Conservation (phyloP, 768 basidiomycete species). For the Termitomyces sp. region DNA sequence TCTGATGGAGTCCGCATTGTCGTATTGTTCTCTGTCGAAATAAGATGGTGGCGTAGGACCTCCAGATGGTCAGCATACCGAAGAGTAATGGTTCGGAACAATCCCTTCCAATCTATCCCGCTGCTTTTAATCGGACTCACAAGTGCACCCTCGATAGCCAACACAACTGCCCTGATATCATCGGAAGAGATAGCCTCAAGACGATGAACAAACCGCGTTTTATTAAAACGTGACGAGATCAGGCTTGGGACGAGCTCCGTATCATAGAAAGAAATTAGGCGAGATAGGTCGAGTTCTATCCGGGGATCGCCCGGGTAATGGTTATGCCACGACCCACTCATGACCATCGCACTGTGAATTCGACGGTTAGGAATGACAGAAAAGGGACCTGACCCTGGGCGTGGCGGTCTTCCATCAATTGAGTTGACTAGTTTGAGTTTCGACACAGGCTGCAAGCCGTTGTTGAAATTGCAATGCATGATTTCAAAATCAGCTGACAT, state of each 20-base stretch:
- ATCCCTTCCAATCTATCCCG: too few species aligned
- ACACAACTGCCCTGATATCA: constrained; percentile 13
- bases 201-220: constrained; percentile 19
- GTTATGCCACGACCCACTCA: constrained; percentile 27
- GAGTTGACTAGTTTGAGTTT: not conserved
- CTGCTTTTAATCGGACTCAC: too few species aligned
- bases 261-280: constrained; percentile 32
- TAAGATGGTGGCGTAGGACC: too few species aligned
- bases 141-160: too few species aligned
- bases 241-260: constrained; percentile 22
- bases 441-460: not conserved
- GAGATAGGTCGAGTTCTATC: constrained; percentile 24
- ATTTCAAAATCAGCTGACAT: not conserved
- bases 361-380: constrained; percentile 1
- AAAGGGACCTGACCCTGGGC: too few species aligned
- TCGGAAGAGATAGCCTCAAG: constrained; percentile 17
- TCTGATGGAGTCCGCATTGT: too few species aligned
- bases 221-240: constrained; percentile 14
- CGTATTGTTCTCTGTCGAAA: too few species aligned
- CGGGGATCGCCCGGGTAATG: constrained; percentile 29
- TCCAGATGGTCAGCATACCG: too few species aligned
- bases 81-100: too few species aligned
- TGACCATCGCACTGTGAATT: not conserved
- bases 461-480: not conserved
- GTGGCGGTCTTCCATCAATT: too few species aligned